phyloP scores from a whole-genome alignment of 164 flowering plant species.

The Kingdonia uniflora region DNA sequence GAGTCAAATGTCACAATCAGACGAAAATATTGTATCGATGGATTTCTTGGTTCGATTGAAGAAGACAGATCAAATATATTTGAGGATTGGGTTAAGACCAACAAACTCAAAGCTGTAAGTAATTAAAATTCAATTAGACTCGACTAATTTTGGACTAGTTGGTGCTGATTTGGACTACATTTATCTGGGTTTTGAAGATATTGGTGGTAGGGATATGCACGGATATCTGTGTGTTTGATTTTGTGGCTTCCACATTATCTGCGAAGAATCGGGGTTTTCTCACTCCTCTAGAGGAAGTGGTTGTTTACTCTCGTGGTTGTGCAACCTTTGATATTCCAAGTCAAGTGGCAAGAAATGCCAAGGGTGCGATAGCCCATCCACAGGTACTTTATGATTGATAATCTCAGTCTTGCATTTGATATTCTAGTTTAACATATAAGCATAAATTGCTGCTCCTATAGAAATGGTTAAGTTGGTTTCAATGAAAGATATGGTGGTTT shows the following conservation, averaged over 20 bases:
- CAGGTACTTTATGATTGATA: conserved; percentile 38
- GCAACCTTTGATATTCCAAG: conserved; percentile 76
- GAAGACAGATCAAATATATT: conserved; percentile 83
- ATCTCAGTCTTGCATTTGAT: too few relatives aligned
- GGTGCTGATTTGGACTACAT: conserved; percentile 3
- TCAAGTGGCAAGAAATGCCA: conserved; percentile 38
- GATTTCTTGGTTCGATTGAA: conserved; percentile 61
- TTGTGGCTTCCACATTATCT: conserved; percentile 64
- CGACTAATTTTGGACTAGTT: not conserved
- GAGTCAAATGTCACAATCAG: conserved; percentile 60
- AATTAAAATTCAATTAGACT: not conserved
- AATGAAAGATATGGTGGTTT: too few relatives aligned
- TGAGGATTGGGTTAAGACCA: conserved; percentile 61
- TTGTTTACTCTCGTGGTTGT: conserved; percentile 73
- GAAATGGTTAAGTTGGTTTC: too few relatives aligned
- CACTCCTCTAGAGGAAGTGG: conserved; percentile 61
- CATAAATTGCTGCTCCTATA: too few relatives aligned
- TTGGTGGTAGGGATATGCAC: conserved; percentile 93
- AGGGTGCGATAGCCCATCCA: conserved; percentile 66
- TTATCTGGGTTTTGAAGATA: conserved; percentile 34
- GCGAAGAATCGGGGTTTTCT: conserved; percentile 72
- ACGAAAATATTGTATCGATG: conserved; percentile 83
- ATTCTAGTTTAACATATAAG: too few relatives aligned
- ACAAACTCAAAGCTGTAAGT: conserved; percentile 62
- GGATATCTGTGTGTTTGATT: conserved; percentile 84